Evolutionary conservation across 208 protist species (phyloP), one percentile per base, ranked within the genome.

Genomic region (Zelonia costaricensis): DNA sequence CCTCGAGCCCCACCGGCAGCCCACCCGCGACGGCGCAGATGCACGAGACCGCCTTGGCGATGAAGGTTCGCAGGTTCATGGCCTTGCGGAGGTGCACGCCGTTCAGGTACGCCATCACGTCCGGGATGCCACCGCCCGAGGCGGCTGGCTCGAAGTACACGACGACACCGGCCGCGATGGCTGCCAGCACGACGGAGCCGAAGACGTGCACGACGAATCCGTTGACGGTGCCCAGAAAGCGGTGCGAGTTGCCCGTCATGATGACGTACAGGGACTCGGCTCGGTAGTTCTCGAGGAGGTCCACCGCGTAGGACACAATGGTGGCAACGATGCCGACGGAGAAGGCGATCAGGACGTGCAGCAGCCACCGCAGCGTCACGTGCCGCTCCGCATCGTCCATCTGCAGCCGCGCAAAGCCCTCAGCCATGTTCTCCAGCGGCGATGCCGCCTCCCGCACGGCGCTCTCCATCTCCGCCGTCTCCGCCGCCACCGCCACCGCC

Each of bases 101-200:
- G 64, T 98, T 97, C 9, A 98, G 75, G 64, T 97, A 96, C 8
- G 87, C 89, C 67, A 96, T 97, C 15, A 96, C 87, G 38, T 97
- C 93, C 10, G 93, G 91, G 33, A 97, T 94, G 33, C 92, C 92
- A 28, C 84, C 82, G 30, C 92, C 92, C 0, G 80, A 65, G 10
- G 92, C 92, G n/a, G 82, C 81, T 8, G 88, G 88, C 68, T 96
- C 88, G 57, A 92, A 73, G 61, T 79, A 94, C 27, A 94, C 79
- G 2, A 96, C 82, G 30, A 92, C 88, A 25, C 65, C 74, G 5
- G 86, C 58, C 5, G 83, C 77, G 23, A 89, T 47, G 6, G 59
- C 67, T 6, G 84, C 69, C 42, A 96, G 73, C 27, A 67, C 59
- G 23, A 80, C 64, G 12, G 86, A 83, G 10, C 69, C 42, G 31